Evolutionary conservation across 139 green algal genomes (phyloP).

Genomic region (Chlorella sp.): DNA sequence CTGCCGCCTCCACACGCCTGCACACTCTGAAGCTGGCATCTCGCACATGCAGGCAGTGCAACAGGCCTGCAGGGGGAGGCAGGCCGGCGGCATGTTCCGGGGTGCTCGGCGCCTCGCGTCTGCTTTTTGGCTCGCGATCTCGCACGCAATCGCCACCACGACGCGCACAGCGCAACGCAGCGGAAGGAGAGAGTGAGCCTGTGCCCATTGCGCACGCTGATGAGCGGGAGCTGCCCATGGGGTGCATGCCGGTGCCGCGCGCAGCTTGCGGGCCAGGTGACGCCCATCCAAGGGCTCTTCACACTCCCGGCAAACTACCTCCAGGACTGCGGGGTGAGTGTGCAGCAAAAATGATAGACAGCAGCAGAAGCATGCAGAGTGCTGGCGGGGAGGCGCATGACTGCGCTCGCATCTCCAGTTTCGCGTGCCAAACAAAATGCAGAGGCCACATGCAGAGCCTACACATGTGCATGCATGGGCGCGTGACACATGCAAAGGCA

Average conservation of each 20-base stretch:
- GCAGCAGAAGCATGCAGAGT: not conserved
- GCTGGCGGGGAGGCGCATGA: not conserved
- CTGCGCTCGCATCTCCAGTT: not conserved
- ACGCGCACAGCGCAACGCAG: no score
- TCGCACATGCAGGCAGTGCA: not conserved
- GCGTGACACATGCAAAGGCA: not conserved
- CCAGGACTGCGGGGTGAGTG: not conserved
- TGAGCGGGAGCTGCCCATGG: no score
- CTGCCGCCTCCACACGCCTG: not conserved
- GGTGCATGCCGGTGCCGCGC: not conserved
- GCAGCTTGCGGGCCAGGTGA: not conserved
- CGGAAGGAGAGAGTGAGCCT: no score
- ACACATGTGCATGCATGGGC: not conserved
- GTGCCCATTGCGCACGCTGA: no score
- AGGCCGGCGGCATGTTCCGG: constrained; percentile 7
- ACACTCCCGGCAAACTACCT: not conserved
- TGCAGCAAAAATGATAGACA: no score
- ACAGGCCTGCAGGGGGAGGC: not conserved
- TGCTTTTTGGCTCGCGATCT: constrained; percentile 36
- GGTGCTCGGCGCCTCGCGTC: constrained; percentile 10
- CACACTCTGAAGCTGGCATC: not conserved
- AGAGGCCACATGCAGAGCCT: not conserved
- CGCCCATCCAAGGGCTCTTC: not conserved
- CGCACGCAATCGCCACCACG: constrained; percentile 1
- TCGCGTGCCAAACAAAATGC: no score